Conservation (phyloP, 768 basidiomycete genomes). For the Russula brevipes region DNA sequence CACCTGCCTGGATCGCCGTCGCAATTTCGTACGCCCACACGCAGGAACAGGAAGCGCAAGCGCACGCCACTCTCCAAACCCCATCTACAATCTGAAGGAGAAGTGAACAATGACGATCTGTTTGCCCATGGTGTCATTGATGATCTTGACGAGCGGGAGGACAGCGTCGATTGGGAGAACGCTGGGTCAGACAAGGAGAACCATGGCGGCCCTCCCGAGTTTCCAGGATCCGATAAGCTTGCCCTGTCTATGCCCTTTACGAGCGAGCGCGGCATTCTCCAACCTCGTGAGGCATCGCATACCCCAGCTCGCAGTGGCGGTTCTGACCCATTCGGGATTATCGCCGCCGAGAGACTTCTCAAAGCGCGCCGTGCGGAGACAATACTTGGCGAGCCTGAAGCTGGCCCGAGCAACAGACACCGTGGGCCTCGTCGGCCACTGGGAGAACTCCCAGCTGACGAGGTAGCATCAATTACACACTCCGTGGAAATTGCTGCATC, state of each 20-base stretch:
- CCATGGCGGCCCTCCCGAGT: not conserved
- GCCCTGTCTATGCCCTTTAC: constrained; percentile 1
- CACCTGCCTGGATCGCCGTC: constrained; percentile 8
- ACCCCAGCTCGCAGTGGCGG: constrained; percentile 12
- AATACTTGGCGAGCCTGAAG: not conserved
- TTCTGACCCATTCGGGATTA: constrained; percentile 25
- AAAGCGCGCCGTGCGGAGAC: constrained; percentile 18
- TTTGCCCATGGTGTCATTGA: constrained; percentile 22
- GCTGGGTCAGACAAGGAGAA: constrained; percentile 26
- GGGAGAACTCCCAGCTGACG: constrained; percentile 10
- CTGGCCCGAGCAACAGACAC: constrained; percentile 11
- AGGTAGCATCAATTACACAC: not conserved
- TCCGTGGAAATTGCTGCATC: not conserved
- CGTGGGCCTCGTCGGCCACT: constrained; percentile 18
- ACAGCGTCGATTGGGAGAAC: constrained; percentile 22
- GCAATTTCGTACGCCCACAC: constrained; percentile 21
- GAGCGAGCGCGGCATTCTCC: constrained; percentile 24
- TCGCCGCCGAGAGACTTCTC: constrained; percentile 23
- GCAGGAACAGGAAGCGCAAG: constrained; percentile 15
- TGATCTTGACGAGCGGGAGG: constrained; percentile 16
- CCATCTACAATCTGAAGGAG: constrained; percentile 9
- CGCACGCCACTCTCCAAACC: constrained; percentile 11
- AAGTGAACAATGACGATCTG: constrained; percentile 18
- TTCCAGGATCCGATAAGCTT: constrained; percentile 12
- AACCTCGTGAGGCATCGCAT: constrained; percentile 12